These are phyloP conservation scores for Gnaphalium uliginosum DNA, from an alignment of 129 eudicot species.

Conservation along the genomic window DNA sequence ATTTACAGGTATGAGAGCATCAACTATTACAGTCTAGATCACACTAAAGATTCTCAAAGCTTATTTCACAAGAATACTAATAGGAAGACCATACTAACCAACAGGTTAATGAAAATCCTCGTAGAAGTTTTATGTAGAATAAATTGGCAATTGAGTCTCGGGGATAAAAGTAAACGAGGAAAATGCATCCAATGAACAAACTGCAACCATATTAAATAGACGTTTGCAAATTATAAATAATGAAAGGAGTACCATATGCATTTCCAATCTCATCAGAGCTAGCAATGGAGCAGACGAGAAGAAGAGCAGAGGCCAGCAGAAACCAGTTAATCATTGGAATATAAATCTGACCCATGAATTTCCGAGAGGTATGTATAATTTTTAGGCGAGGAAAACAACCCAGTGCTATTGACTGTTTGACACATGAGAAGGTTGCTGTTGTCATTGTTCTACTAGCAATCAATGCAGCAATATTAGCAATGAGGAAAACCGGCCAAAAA, in stretches of 20 bases:
- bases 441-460: conserved; percentile 96
- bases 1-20: neutral
- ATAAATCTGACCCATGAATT: conserved; percentile 96
- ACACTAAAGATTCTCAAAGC: conserved; percentile 14
- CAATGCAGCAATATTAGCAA: conserved; percentile 84
- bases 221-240: neutral
- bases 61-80: conserved; percentile 4
- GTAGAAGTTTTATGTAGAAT: neutral
- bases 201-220: neutral
- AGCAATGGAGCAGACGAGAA: conserved; percentile 74
- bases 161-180: conserved; percentile 23
- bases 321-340: conserved; percentile 96
- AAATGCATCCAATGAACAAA: conserved; percentile 13
- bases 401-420: conserved; percentile 87
- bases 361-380: conserved; percentile 88
- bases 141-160: neutral
- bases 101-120: neutral
- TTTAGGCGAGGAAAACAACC: conserved; percentile 98
- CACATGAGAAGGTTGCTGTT: conserved; percentile 90
- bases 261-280: conserved; percentile 87
- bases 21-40: neutral
- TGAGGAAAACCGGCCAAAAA: conserved; percentile 85
- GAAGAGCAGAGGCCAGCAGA: conserved; percentile 64
- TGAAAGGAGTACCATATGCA: conserved; percentile 73
- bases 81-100: neutral